Percentiles rank a stretch among this genome's conserved stretches.
These are phyloP conservation scores for Ilex paraguariensis DNA, from an alignment of 305 asterid species.

Conservation along the genomic window DNA sequence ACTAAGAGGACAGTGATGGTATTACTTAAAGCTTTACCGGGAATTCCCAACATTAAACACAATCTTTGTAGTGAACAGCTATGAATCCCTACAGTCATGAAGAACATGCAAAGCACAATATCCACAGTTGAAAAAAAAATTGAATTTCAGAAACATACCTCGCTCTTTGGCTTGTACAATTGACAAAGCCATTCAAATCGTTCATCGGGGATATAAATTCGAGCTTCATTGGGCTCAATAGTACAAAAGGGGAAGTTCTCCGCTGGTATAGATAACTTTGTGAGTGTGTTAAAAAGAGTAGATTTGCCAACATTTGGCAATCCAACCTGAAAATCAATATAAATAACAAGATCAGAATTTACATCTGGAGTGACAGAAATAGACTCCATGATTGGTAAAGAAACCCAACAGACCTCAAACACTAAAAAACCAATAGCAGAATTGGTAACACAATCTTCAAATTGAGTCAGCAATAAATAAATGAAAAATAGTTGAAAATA, in stretches of 20 bases:
- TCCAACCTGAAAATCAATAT: conserved; percentile 65
- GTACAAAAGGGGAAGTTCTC: conserved; percentile 98
- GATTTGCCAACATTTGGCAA: conserved; percentile 97
- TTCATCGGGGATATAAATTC: conserved; percentile 90
- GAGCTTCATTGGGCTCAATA: conserved; percentile 96
- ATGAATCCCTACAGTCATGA: too few relatives aligned
- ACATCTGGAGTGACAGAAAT: conserved; percentile 1
- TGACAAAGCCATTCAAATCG: conserved; percentile 95
- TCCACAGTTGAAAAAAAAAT: not conserved
- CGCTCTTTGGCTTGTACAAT: conserved; percentile 88
- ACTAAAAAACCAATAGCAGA: too few relatives aligned
- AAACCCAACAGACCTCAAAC: too few relatives aligned
- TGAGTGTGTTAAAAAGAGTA: conserved; percentile 91
- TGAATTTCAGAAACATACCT: conserved; percentile 40
- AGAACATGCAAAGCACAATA: not conserved
- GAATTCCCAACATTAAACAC: too few relatives aligned
- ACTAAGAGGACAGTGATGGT: not conserved
- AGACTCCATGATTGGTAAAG: not conserved
- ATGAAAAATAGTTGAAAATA: too few relatives aligned
- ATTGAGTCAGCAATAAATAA: too few relatives aligned
- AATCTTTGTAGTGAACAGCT: too few relatives aligned
- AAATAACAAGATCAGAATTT: conserved; percentile 6
- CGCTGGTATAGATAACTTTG: conserved; percentile 93
- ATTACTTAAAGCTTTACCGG: too few relatives aligned
- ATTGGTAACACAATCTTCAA: too few relatives aligned